phyloP scores from a whole-genome alignment of 768 basidiomycete species.

The Calocera viscosa region DNA sequence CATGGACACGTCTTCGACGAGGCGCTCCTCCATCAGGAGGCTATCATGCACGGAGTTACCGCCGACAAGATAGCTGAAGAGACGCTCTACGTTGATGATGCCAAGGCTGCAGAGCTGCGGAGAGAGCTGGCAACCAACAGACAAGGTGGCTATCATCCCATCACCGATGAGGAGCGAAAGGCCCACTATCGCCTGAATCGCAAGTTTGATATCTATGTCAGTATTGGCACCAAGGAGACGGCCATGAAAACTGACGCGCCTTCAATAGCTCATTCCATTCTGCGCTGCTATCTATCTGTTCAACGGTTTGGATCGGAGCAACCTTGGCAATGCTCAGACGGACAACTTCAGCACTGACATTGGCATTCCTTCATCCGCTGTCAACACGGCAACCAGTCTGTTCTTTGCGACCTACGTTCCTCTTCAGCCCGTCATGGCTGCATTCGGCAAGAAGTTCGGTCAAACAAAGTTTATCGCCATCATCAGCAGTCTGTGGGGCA shows the following conservation, averaged over 20 bases:
- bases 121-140: not conserved
- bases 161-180: not conserved
- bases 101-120: not conserved
- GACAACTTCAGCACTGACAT: slow-evolving; percentile 14
- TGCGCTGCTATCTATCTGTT: slow-evolving; percentile 15
- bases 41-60: slow-evolving; percentile 2
- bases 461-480: not conserved
- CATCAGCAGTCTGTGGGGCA: not conserved
- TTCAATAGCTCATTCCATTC: slow-evolving; percentile 10
- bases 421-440: not conserved
- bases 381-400: slow-evolving; percentile 14
- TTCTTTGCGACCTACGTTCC: slow-evolving; percentile 16
- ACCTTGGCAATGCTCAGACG: slow-evolving; percentile 17
- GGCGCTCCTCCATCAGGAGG: not conserved
- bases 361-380: slow-evolving; percentile 14
- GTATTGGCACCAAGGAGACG: not conserved
- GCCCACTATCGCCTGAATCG: not conserved
- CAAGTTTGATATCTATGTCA: not conserved
- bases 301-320: slow-evolving; percentile 14
- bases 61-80: not conserved
- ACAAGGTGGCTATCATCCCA: slow-evolving; percentile 2
- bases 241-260: not conserved
- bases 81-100: not conserved
- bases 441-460: not conserved
- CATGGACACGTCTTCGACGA: not conserved